These are phyloP conservation scores for Herpetospermum pedunculosum DNA, from an alignment of 306 rosid genomes.

Conservation along the genomic window DNA sequence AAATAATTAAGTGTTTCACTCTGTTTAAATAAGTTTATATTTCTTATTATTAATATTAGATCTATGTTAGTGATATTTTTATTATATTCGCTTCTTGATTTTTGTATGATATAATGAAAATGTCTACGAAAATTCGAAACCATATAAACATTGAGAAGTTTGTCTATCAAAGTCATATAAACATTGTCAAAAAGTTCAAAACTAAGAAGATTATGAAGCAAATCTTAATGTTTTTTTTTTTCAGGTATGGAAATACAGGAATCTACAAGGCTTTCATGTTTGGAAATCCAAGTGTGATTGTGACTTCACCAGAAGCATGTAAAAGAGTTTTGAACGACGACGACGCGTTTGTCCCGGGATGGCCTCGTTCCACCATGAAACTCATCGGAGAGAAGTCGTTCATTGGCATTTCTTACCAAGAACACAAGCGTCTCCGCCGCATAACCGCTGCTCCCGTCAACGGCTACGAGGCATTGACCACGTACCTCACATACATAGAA, in stretches of 20 bases:
- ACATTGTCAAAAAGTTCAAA: no score
- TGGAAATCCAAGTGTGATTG: conserved; percentile 65
- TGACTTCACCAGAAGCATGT: conserved; percentile 61
- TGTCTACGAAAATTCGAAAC: no score
- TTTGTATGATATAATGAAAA: no score
- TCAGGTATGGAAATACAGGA: conserved; percentile 60
- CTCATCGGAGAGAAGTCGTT: conserved; percentile 78
- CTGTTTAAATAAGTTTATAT: no score
- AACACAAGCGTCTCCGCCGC: conserved; percentile 73
- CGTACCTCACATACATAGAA: conserved; percentile 57
- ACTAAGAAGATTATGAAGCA: no score
- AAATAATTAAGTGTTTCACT: no score
- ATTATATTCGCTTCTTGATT: no score
- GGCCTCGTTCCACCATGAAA: conserved; percentile 64
- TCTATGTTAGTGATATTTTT: no score
- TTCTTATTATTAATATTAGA: no score
- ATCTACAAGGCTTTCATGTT: conserved; percentile 76
- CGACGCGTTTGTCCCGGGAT: conserved; percentile 51
- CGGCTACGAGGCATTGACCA: conserved; percentile 59
- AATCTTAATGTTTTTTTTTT: no score
- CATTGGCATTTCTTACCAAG: conserved; percentile 46
- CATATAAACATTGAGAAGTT: no score
- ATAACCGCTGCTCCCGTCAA: conserved; percentile 73
- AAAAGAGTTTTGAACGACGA: conserved; percentile 66
- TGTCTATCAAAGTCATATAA: no score